Conservation (phyloP, 306 rosid species). For the Malus sylvestris region DNA sequence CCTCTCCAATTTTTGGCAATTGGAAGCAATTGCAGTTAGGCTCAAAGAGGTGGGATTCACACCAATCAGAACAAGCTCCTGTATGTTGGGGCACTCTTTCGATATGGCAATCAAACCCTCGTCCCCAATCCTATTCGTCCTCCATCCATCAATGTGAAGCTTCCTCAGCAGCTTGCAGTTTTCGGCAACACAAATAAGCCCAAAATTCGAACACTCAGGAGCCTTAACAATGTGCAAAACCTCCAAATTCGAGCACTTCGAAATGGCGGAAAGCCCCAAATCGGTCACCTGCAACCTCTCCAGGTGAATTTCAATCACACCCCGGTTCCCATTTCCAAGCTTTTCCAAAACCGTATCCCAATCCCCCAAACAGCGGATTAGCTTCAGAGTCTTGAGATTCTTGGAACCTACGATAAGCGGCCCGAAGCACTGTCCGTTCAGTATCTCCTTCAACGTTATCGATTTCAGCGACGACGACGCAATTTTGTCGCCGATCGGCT, state of each 20-base stretch:
- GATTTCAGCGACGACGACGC: constrained; percentile 51
- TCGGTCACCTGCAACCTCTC: constrained; percentile 81
- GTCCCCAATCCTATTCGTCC: constrained; percentile 65
- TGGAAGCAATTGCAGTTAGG: constrained; percentile 49
- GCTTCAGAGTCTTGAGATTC: constrained; percentile 51
- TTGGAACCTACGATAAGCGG: constrained; percentile 58
- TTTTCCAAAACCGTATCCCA: constrained; percentile 59
- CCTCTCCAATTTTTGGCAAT: constrained; percentile 59
- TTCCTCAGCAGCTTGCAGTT: constrained; percentile 58
- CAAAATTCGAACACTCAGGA: constrained; percentile 59
- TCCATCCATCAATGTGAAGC: constrained; percentile 88
- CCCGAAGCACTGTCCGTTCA: constrained; percentile 51
- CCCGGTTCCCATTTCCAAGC: constrained; percentile 30
- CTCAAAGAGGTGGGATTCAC: constrained; percentile 54
- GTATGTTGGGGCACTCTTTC: constrained; percentile 48
- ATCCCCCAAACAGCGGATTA: constrained; percentile 66
- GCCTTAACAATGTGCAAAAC: constrained; percentile 59
- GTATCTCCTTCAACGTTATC: constrained; percentile 54
- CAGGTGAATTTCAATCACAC: constrained; percentile 54
- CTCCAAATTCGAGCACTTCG: constrained; percentile 50
- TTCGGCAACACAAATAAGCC: constrained; percentile 52
- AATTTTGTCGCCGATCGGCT: constrained; percentile 30
- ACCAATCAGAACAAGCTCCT: constrained; percentile 76
- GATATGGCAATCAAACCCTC: constrained; percentile 63
- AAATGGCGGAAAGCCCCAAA: constrained; percentile 55